Conservation (phyloP, 2,329 filamentous ascomycete species). For the Alternaria brassicae region DNA sequence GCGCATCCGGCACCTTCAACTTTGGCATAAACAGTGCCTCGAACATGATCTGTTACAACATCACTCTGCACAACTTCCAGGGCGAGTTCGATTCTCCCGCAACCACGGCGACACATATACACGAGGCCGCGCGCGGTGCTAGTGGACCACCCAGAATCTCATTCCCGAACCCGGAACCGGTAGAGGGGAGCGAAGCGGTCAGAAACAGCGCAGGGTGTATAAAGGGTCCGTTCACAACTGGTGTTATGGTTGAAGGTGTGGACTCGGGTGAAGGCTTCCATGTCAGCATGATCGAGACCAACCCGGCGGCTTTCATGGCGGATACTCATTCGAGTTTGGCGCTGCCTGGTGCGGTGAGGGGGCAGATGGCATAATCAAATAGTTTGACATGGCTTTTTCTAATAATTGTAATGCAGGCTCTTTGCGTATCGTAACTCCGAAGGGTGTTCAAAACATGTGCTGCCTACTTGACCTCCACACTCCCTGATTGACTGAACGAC, state of each 20-base stretch:
- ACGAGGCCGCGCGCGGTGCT: constrained; percentile 57
- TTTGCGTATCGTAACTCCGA: background rate
- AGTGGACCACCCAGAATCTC: constrained; percentile 59
- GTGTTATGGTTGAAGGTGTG: constrained; percentile 51
- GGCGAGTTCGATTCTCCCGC: constrained; percentile 62
- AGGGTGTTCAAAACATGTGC: background rate
- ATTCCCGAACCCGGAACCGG: constrained; percentile 33
- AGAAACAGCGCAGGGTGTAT: constrained; percentile 36
- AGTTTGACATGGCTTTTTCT: background rate
- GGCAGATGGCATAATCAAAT: constrained; percentile 48
- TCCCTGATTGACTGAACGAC: background rate
- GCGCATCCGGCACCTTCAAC: constrained; percentile 58
- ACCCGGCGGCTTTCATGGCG: constrained; percentile 60
- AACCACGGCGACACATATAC: constrained; percentile 63
- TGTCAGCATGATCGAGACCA: constrained; percentile 59
- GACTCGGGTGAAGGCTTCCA: constrained; percentile 60
- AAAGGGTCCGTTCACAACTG: constrained; percentile 35
- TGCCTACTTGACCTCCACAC: background rate
- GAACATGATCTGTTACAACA: constrained; percentile 58
- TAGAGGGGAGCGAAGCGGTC: constrained; percentile 18
- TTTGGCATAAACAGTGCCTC: constrained; percentile 60
- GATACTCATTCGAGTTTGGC: constrained; percentile 62
- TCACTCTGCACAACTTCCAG: constrained; percentile 58
- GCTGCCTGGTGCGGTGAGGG: constrained; percentile 62
- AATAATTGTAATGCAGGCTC: background rate